phyloP scores from a whole-genome alignment of 345 rosid genomes.

The Psidium friedrichsthalianum region DNA sequence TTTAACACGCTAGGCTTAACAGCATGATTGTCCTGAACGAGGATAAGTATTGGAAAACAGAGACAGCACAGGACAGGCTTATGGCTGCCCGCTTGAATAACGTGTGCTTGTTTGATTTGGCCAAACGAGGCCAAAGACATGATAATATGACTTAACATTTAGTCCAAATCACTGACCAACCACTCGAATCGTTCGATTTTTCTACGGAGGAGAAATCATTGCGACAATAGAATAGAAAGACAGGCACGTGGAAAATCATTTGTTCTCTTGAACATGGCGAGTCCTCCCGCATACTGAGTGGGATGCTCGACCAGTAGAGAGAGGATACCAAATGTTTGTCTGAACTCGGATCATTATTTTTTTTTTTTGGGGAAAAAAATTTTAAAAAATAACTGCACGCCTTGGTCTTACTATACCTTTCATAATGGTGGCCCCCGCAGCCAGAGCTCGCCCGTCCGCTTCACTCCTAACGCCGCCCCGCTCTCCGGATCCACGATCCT shows the following conservation, averaged over 20 bases:
- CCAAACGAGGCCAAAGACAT: neutral
- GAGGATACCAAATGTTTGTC: neutral
- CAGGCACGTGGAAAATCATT: neutral
- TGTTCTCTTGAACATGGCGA: neutral
- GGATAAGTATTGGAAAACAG: neutral
- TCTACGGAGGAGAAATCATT: neutral
- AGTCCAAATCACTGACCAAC: neutral
- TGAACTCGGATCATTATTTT: neutral
- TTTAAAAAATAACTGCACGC: neutral
- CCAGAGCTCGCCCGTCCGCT: constrained; percentile 73
- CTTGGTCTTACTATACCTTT: constrained; percentile 27
- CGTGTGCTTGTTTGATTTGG: neutral
- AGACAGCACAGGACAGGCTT: neutral
- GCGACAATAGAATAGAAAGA: neutral
- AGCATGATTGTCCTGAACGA: neutral
- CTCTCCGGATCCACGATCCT: constrained; percentile 61
- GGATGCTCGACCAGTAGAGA: neutral
- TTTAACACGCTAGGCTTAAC: too few relatives aligned
- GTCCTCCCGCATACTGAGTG: neutral
- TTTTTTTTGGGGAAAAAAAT: too few relatives aligned
- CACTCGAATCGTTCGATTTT: neutral
- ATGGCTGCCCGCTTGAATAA: neutral
- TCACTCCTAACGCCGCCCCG: constrained; percentile 35
- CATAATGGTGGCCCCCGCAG: constrained; percentile 51
- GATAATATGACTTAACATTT: neutral